These are phyloP conservation scores for Suillus discolor DNA, from an alignment of 768 basidiomycete genomes.

Conservation along the genomic window DNA sequence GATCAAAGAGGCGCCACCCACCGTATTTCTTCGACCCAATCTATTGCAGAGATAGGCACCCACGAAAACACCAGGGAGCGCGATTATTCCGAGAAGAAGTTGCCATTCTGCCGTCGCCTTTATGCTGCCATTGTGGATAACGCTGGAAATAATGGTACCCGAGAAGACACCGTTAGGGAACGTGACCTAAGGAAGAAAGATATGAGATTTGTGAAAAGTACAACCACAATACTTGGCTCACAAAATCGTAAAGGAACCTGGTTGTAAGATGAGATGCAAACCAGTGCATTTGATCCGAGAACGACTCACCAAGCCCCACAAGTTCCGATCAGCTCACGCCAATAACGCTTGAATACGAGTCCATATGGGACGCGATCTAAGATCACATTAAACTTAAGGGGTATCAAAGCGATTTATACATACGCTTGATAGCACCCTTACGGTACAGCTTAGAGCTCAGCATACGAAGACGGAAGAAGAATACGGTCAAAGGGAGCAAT, in stretches of 20 bases:
- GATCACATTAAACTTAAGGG: constrained; percentile 7
- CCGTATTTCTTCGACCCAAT: constrained; percentile 60
- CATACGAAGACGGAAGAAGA: constrained; percentile 76
- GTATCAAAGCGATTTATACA: neutral
- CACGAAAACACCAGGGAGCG: constrained; percentile 63
- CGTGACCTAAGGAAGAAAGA: constrained; percentile 46
- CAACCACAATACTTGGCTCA: constrained; percentile 20
- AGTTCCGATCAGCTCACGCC: constrained; percentile 70
- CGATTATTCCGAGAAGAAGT: constrained; percentile 61
- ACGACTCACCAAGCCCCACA: constrained; percentile 64
- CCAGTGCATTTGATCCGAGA: neutral
- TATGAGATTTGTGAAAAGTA: constrained; percentile 1
- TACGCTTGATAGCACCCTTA: constrained; percentile 66
- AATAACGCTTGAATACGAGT: constrained; percentile 63
- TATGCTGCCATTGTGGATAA: constrained; percentile 57
- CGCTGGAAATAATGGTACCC: constrained; percentile 65
- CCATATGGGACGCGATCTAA: constrained; percentile 60
- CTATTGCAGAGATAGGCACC: constrained; percentile 52
- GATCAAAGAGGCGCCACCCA: constrained; percentile 25
- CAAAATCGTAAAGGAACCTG: constrained; percentile 76
- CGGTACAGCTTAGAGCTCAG: constrained; percentile 65
- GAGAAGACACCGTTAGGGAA: constrained; percentile 77
- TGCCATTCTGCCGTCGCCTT: constrained; percentile 70
- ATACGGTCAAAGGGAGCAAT: constrained; percentile 63
- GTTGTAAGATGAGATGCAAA: constrained; percentile 10